Conservation (phyloP, 2,329 filamentous ascomycete genomes). For the Xylaria arbuscula region DNA sequence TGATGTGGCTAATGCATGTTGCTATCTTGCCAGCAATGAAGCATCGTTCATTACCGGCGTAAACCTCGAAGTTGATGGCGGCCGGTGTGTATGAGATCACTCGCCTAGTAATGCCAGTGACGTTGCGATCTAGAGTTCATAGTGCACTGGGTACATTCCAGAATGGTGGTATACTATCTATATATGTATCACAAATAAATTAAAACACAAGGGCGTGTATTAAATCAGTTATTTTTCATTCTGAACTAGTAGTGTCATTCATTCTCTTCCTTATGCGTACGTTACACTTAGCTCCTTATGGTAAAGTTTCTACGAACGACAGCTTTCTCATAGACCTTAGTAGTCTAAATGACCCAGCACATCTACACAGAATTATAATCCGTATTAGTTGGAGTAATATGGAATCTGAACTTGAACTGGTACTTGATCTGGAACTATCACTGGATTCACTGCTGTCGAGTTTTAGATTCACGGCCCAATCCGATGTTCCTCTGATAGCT, state of each 20-base stretch:
- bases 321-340: no score
- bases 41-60: slow-evolving; percentile 77
- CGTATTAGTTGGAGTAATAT: no score
- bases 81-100: slow-evolving; percentile 45
- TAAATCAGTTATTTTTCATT: background rate
- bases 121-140: background rate
- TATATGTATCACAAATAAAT: background rate
- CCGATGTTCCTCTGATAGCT: no score
- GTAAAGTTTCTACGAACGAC: no score
- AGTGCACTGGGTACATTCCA: background rate
- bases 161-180: no score
- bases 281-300: no score
- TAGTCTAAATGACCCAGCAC: no score
- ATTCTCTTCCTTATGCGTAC: background rate
- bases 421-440: no score
- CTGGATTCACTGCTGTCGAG: no score
- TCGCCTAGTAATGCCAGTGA: background rate
- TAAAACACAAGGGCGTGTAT: background rate
- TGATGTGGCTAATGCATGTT: slow-evolving; percentile 77
- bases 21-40: slow-evolving; percentile 78
- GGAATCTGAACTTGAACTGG: no score
- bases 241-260: background rate
- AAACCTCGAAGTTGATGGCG: slow-evolving; percentile 69
- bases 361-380: no score
- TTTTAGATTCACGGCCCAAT: no score